A percentile compares a stretch with the other conserved stretches of the same genome.
Evolutionary conservation across 1,284 basidiomycete genomes (phyloP).

Genomic region (Volvariella surrecta): DNA sequence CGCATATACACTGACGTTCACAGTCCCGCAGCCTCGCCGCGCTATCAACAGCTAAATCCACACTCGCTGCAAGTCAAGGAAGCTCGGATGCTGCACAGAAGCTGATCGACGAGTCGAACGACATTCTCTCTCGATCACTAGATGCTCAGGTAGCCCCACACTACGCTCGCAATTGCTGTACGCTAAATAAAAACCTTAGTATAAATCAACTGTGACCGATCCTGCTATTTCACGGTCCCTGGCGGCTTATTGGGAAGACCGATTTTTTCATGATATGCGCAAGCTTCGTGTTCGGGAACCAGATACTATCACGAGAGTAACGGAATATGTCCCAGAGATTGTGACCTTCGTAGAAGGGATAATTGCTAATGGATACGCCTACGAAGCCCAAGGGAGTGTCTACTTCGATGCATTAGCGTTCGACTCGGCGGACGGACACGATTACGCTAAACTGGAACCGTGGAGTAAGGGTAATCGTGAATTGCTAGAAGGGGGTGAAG

Average conservation of each 20-base stretch:
- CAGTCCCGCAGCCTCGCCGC: conserved; percentile 50
- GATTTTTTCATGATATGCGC: conserved; percentile 92
- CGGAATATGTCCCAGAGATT: conserved; percentile 96
- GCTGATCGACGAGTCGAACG: conserved; percentile 67
- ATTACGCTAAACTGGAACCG: conserved; percentile 94
- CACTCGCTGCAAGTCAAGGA: conserved; percentile 30
- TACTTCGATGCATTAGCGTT: conserved; percentile 94
- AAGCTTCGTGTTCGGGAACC: conserved; percentile 82
- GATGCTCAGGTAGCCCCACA: conserved; percentile 58
- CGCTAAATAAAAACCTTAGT: too few relatives aligned
- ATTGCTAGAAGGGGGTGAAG: conserved; percentile 91
- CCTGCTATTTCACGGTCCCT: conserved; percentile 81
- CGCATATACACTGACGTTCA: conserved; percentile 7
- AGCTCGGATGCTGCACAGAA: conserved; percentile 42
- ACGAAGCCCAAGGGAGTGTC: conserved; percentile 82
- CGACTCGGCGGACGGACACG: conserved; percentile 60
- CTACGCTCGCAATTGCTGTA: conserved; percentile 4
- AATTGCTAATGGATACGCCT: conserved; percentile 85
- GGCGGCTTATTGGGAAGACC: conserved; percentile 85
- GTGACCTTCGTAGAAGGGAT: conserved; percentile 85
- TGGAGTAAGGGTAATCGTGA: conserved; percentile 93
- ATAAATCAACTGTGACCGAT: conserved; percentile 78
- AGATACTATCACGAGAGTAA: conserved; percentile 90
- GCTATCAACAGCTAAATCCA: conserved; percentile 32
- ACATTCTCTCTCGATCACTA: conserved; percentile 66